Evolutionary conservation across 1,284 basidiomycete species (phyloP), one percentile per base, ranked within the genome.

Genomic region (Rhodotorula sp.): DNA sequence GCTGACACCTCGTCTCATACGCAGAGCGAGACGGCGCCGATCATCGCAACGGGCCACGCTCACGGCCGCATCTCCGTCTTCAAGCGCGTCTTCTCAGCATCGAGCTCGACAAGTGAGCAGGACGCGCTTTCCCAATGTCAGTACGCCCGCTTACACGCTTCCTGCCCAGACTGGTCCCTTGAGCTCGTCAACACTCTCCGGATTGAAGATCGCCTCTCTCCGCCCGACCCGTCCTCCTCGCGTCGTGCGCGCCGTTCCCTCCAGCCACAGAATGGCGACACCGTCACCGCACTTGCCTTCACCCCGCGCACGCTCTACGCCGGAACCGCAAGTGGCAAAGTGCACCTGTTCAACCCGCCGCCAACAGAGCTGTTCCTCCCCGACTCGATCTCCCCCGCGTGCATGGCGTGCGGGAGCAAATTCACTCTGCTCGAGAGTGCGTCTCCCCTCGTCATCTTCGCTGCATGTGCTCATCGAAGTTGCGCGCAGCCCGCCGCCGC

Each of bases 391-490:
- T 44, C 32, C 8, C 25, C 58, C 9, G n/a, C 32, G 12, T 71
- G 70, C 59, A 69, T 71, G 66, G 46, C 29, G 0, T 71, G 66
- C 51, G n/a, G 29, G 37, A 36, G 25, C 17, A 56, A 51, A 39
- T 68, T 71, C 61, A 22, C 50, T 0, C 25, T 71, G 22, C 50
- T 71, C 8, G 70, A 71, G 21, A 51, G 63, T 69, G 61, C 37
- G 67, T 56, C 3, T 7, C 15, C 25, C 32, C 15, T 27, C 34
- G 29, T 32, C 22, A 32, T 27, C 25, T 10, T 25, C 32, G 13
- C 13, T 21, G 6, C n/a, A n/a, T n/a, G n/a, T n/a, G n/a, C n/a
- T n/a, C n/a, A 17, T 34, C 15, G 4, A 6, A 10, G 5, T 1
- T 1, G 0, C 9, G 10, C 8, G 8, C 56, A 69, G 62, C 53